Base-by-base conservation (phyloP, 2,329 filamentous ascomycete genomes). In the Epichloe hybrida region DNA sequence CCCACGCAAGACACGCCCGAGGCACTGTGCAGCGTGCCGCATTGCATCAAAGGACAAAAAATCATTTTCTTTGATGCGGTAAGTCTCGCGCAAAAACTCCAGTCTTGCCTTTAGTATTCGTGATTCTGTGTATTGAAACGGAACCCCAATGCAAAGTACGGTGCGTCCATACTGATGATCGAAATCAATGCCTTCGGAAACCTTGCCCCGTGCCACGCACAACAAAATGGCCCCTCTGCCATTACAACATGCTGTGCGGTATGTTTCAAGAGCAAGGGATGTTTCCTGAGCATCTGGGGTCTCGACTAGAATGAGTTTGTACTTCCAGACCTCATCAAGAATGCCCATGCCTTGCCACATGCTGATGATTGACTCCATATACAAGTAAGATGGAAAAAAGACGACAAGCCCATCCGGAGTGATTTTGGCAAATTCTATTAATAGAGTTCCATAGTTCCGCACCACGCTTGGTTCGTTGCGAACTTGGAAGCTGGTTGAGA, bases 331-430 rank as follows among this genome's bases (percentile, higher is more conserved):
- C 64, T 93, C 86, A 68, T 98, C 93, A 37, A 98, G 74, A 55
- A 97, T 95, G 27, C 89, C 89, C 90, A 97, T 97, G 50, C 88
- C 89, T 66, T 98, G 93, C 93, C 93, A 98, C 82, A 95, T 95
- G 65, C 86, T 91, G 65, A 98, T 96, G 64, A 97, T 97, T 49
- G 86, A 93, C 65, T 98, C 93, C 93, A 98, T 97, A 71, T 98
- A 98, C 1, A 98, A 77, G 61, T 98, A 98, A 0, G 89, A 95
- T 0, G 93, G 94, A 65, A 98, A 98, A 74, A 98, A 98, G 39
- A 98, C 93, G n/a, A 98, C 93, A 67, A 98, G 83, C 35, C 93
- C 93, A 61, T 98, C 93, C 0, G 93, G 94, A 0, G 93, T 98
- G 56, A 97, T 83, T 66, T 91, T 94, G 50, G 89, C 87, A 64